phyloP scores from a whole-genome alignment of 495 filamentous ascomycete genomes.

The Rostrohypoxylon terebratum region DNA sequence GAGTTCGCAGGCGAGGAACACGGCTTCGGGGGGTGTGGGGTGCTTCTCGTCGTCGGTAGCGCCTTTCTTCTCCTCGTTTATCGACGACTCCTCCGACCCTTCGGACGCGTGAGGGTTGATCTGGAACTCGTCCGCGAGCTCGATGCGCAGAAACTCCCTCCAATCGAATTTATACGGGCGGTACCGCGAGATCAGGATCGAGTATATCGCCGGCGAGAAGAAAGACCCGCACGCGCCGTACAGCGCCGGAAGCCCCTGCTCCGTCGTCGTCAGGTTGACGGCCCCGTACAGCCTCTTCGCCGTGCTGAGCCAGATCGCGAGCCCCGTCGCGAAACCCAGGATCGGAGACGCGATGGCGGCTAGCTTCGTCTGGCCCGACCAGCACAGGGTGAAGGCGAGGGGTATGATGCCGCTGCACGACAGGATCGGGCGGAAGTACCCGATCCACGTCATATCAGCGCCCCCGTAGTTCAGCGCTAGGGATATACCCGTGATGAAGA shows the following conservation, averaged over 20 bases:
- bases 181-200: constrained; percentile 57
- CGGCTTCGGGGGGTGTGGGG: constrained; percentile 2
- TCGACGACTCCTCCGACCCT: constrained; percentile 39
- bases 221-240: constrained; percentile 70
- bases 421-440: constrained; percentile 84
- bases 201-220: constrained; percentile 76
- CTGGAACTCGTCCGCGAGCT: constrained; percentile 63
- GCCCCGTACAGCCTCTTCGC: constrained; percentile 76
- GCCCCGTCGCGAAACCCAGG: constrained; percentile 73
- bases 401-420: constrained; percentile 81
- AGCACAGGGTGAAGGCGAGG: constrained; percentile 77
- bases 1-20: constrained; percentile 15
- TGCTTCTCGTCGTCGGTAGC: background rate
- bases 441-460: constrained; percentile 65
- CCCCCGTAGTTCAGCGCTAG: constrained; percentile 73
- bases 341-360: constrained; percentile 75
- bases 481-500: constrained; percentile 79
- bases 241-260: constrained; percentile 78
- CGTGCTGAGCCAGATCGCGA: constrained; percentile 84
- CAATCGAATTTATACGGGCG: constrained; percentile 62
- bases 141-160: constrained; percentile 60
- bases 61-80: constrained; percentile 33
- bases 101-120: constrained; percentile 65
- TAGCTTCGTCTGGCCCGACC: constrained; percentile 77
- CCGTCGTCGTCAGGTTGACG: constrained; percentile 74